A percentile compares a stretch with the other conserved stretches of the same genome.
Conservation (phyloP, 2,329 filamentous ascomycete species). For the Dryadomyces quercivorus region DNA sequence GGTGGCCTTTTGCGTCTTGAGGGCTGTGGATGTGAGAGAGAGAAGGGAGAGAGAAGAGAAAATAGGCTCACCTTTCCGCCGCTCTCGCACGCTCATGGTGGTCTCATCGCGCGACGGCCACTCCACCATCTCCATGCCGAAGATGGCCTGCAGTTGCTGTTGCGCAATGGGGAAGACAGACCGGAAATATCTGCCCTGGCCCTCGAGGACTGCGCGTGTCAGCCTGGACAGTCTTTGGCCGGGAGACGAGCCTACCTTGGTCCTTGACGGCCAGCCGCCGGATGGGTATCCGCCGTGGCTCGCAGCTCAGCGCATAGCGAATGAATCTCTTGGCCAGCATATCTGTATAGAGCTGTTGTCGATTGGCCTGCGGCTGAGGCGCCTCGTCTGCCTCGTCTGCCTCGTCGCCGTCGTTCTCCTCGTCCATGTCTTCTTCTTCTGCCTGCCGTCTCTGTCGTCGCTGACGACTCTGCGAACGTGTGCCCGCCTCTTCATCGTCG, state of each 20-base stretch:
- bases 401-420: conserved; percentile 1
- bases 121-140: conserved; percentile 90
- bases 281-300: conserved; percentile 49
- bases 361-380: conserved; percentile 5
- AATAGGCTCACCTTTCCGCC: conserved; percentile 49
- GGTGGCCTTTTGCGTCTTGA: conserved; percentile 36
- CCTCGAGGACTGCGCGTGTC: conserved; percentile 50
- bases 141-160: conserved; percentile 52
- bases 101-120: conserved; percentile 71
- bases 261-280: conserved; percentile 50
- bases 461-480: neutral
- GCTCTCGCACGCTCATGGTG: conserved; percentile 54
- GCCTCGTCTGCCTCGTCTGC: neutral
- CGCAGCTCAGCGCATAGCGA: conserved; percentile 55
- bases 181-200: conserved; percentile 59
- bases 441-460: neutral
- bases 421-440: neutral
- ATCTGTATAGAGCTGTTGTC: conserved; percentile 27
- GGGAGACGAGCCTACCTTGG: conserved; percentile 32
- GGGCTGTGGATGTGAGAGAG: conserved; percentile 14
- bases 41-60: neutral
- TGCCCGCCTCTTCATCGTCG: neutral
- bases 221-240: neutral
- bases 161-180: conserved; percentile 69
- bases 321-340: conserved; percentile 54